These are phyloP conservation scores for Petasospora fabianii DNA, from an alignment of 1,139 yeast species.

Conservation along the genomic window DNA sequence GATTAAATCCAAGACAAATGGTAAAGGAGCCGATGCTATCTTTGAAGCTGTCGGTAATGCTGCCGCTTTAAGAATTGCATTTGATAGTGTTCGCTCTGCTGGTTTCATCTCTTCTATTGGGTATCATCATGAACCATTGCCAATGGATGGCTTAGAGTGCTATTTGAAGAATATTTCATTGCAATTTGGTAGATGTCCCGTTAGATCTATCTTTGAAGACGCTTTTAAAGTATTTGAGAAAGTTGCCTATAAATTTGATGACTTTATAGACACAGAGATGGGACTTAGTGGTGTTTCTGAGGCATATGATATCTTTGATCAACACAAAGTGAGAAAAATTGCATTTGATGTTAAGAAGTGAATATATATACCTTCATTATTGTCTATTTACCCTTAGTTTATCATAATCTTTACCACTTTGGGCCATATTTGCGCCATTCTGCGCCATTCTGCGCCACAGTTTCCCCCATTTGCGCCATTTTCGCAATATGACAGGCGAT, in stretches of 20 bases:
- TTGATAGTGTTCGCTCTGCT: constrained; percentile 51
- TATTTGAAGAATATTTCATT: constrained; percentile 54
- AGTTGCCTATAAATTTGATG: constrained; percentile 41
- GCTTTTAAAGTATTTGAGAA: constrained; percentile 46
- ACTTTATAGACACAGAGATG: constrained; percentile 46
- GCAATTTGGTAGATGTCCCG: constrained; percentile 65
- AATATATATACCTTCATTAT: background rate
- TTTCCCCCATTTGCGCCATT: background rate
- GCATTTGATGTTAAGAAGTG: constrained; percentile 31
- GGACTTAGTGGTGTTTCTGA: constrained; percentile 42
- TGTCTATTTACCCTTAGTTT: background rate
- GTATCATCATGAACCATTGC: constrained; percentile 57
- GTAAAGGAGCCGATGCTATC: constrained; percentile 68
- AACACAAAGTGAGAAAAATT: constrained; percentile 53
- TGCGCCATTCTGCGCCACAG: background rate
- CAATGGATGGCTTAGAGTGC: constrained; percentile 56
- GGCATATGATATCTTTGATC: constrained; percentile 50
- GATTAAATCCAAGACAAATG: constrained; percentile 32
- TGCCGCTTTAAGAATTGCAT: constrained; percentile 48
- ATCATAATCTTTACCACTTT: background rate
- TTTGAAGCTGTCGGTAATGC: constrained; percentile 86
- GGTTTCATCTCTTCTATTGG: constrained; percentile 61
- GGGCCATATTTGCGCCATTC: background rate
- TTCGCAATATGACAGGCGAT: background rate
- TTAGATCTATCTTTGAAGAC: constrained; percentile 53